Evolutionary conservation across 2,329 filamentous ascomycete genomes (phyloP).

Genomic region (Parastagonospora avenae): DNA sequence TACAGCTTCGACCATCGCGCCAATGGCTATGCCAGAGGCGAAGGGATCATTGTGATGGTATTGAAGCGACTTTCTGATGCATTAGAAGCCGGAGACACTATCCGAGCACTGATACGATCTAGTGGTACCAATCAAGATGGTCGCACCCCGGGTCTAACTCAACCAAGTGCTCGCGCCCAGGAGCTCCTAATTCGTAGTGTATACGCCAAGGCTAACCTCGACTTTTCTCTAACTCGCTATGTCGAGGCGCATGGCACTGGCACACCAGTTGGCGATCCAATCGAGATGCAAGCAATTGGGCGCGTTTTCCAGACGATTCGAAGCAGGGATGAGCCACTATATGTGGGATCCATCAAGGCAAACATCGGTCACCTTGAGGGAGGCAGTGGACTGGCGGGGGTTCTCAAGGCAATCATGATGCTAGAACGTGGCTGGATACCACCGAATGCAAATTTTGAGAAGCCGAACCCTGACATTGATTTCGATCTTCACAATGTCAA

Average conservation of each 20-base stretch:
- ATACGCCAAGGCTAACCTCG: slow-evolving; percentile 43
- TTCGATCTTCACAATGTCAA: not conserved
- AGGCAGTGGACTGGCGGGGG: slow-evolving; percentile 40
- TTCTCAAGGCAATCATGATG: slow-evolving; percentile 27
- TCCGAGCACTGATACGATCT: slow-evolving; percentile 28
- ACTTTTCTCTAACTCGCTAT: slow-evolving; percentile 26
- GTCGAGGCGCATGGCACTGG: slow-evolving; percentile 51
- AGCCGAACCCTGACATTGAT: not conserved
- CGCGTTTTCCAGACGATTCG: slow-evolving; percentile 3
- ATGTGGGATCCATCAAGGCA: slow-evolving; percentile 18
- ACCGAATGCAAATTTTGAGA: not conserved
- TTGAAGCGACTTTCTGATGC: slow-evolving; percentile 30
- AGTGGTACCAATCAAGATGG: slow-evolving; percentile 23
- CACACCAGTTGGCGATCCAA: slow-evolving; percentile 51
- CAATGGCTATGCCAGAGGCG: slow-evolving; percentile 31
- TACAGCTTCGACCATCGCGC: slow-evolving; percentile 30
- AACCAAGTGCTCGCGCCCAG: slow-evolving; percentile 53
- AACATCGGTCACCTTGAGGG: slow-evolving; percentile 47
- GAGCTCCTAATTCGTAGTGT: slow-evolving; percentile 26
- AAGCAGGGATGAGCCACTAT: slow-evolving; percentile 51
- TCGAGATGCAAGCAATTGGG: slow-evolving; percentile 16
- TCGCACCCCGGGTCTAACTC: slow-evolving; percentile 11
- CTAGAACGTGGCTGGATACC: not conserved
- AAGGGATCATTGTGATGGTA: slow-evolving; percentile 29
- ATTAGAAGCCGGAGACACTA: slow-evolving; percentile 26